Evolutionary conservation across 345 rosid species (phyloP).

Genomic region (Mercurialis annua): DNA sequence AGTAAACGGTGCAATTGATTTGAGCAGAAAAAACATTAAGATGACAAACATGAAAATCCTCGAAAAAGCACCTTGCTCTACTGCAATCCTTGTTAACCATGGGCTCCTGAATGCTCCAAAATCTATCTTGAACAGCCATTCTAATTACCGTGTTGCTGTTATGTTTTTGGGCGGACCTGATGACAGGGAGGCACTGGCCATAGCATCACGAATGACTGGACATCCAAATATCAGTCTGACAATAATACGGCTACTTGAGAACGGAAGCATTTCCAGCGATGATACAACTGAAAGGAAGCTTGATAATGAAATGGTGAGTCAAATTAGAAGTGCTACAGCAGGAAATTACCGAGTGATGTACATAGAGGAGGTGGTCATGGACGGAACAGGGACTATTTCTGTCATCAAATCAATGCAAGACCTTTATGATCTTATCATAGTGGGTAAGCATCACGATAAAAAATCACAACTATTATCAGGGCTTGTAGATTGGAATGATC

Average conservation of each 20-base stretch:
- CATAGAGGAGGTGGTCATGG: slow-evolving; percentile 15
- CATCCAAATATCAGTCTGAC: slow-evolving; percentile 11
- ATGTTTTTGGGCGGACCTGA: slow-evolving; percentile 26
- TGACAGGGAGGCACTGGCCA: slow-evolving; percentile 19
- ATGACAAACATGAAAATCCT: slow-evolving; percentile 16
- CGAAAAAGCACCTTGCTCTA: slow-evolving; percentile 20
- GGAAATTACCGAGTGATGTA: slow-evolving; percentile 12
- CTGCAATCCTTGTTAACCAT: slow-evolving; percentile 14
- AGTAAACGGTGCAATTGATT: not conserved
- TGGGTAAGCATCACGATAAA: slow-evolving; percentile 16
- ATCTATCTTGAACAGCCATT: slow-evolving; percentile 4
- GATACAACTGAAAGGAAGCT: slow-evolving; percentile 7
- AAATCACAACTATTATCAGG: slow-evolving; percentile 11
- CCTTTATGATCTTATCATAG: slow-evolving; percentile 14
- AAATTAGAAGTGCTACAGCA: slow-evolving; percentile 12
- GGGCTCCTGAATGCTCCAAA: not conserved
- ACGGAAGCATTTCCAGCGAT: not conserved
- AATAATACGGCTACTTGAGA: slow-evolving; percentile 15
- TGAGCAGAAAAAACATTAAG: not conserved
- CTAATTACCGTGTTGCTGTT: slow-evolving; percentile 9
- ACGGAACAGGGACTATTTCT: slow-evolving; percentile 11
- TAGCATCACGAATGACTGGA: slow-evolving; percentile 15
- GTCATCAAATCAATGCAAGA: slow-evolving; percentile 20
- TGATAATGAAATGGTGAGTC: slow-evolving; percentile 13
- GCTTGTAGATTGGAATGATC: slow-evolving; percentile 16